A percentile compares a stretch with the other conserved stretches of the same genome.
Conservation (phyloP, 2,329 filamentous ascomycete genomes). For the Pseudogymnoascus sp. region DNA sequence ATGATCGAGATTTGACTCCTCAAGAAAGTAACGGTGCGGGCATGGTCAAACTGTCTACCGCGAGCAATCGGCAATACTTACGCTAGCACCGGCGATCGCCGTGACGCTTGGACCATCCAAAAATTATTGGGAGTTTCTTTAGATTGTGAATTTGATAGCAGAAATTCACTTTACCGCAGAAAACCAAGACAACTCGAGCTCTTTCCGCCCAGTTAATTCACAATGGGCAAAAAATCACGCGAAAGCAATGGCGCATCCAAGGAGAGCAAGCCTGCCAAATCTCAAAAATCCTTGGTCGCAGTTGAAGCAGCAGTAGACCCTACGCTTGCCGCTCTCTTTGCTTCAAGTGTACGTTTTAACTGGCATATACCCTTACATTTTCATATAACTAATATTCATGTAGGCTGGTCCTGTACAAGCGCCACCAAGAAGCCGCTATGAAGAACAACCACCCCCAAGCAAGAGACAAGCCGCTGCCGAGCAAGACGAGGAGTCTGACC, state of each 20-base stretch:
- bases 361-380: background rate
- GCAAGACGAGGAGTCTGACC: conserved; percentile 24
- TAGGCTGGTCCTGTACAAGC: conserved; percentile 31
- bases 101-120: conserved; percentile 9
- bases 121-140: conserved; percentile 11
- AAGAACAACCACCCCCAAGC: conserved; percentile 28
- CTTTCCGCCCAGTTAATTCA: conserved; percentile 12
- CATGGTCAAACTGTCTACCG: conserved; percentile 9
- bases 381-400: conserved; percentile 12
- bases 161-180: background rate
- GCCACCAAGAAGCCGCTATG: conserved; percentile 27
- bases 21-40: conserved; percentile 9
- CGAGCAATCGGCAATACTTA: conserved; percentile 8
- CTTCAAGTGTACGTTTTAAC: conserved; percentile 54
- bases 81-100: conserved; percentile 11
- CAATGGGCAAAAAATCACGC: conserved; percentile 28
- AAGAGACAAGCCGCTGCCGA: conserved; percentile 21
- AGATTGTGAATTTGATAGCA: conserved; percentile 12
- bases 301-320: conserved; percentile 53
- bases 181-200: conserved; percentile 6
- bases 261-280: conserved; percentile 18
- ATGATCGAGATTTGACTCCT: conserved; percentile 1
- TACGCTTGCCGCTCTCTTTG: conserved; percentile 60
- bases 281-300: conserved; percentile 27
- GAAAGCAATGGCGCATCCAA: conserved; percentile 19